Conservation (phyloP, 129 eudicot genomes). For the Saposhnikovia divaricata region DNA sequence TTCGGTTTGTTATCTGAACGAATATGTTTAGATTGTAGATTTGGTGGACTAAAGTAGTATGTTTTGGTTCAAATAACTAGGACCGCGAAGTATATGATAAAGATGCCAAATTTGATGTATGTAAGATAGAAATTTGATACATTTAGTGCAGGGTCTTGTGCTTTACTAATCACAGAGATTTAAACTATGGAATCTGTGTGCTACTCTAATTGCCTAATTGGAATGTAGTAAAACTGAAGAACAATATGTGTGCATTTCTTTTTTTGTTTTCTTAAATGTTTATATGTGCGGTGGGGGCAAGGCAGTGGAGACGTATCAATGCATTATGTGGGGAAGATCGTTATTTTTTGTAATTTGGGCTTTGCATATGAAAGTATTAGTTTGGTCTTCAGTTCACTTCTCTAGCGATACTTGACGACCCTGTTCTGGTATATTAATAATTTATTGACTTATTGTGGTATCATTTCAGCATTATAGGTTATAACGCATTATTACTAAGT, state of each 20-base stretch:
- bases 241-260: neutral
- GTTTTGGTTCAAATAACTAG: neutral
- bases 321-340: too few species aligned
- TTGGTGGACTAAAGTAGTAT: neutral
- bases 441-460: neutral
- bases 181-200: neutral
- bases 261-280: neutral
- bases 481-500: neutral
- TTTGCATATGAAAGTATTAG: neutral
- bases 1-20: neutral
- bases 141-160: neutral
- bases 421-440: neutral
- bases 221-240: neutral
- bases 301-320: neutral
- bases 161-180: neutral
- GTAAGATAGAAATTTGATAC: neutral
- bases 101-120: neutral
- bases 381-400: neutral
- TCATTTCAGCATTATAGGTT: neutral
- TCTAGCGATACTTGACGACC: neutral
- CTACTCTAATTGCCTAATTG: neutral
- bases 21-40: neutral
- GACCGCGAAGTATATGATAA: neutral
- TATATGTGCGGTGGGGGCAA: neutral
- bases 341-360: too few species aligned